These are phyloP conservation scores for Lantana camara DNA, from an alignment of 257 asterid species.

Conservation along the genomic window DNA sequence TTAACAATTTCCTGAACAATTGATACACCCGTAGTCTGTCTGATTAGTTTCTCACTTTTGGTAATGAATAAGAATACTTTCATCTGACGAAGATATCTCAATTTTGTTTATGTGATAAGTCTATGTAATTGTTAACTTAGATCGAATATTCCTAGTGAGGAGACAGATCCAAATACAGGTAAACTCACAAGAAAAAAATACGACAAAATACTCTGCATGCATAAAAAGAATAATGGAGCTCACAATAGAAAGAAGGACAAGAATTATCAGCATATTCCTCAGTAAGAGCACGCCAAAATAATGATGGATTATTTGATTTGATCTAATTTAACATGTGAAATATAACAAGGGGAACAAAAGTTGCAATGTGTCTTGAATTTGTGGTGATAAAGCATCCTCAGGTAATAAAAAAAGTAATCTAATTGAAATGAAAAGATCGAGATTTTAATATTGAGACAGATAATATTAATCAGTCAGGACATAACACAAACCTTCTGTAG, in stretches of 20 bases:
- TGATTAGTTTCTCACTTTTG: background rate
- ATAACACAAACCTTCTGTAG: conserved; percentile 63
- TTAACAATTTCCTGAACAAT: background rate
- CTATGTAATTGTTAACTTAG: too few relatives aligned
- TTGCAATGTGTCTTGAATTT: background rate
- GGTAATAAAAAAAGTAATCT: conserved; percentile 1
- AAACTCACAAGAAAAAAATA: too few relatives aligned
- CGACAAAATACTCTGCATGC: background rate
- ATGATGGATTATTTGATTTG: background rate
- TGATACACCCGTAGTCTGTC: background rate
- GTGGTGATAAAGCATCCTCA: background rate
- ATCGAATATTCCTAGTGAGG: too few relatives aligned
- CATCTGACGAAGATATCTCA: background rate
- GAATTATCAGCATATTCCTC: background rate
- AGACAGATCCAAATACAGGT: too few relatives aligned
- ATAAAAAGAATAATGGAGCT: background rate
- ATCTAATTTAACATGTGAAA: conserved; percentile 4
- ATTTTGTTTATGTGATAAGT: conserved; percentile 1
- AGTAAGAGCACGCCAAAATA: too few relatives aligned
- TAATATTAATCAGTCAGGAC: conserved; percentile 23
- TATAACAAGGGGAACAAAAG: conserved; percentile 2
- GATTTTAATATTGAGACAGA: conserved; percentile 9
- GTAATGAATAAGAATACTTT: too few relatives aligned
- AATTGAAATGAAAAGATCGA: background rate
- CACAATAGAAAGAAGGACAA: background rate